These are phyloP conservation scores for Exophiala oligosperma DNA, from an alignment of 2,329 filamentous ascomycete species.

Conservation along the genomic window DNA sequence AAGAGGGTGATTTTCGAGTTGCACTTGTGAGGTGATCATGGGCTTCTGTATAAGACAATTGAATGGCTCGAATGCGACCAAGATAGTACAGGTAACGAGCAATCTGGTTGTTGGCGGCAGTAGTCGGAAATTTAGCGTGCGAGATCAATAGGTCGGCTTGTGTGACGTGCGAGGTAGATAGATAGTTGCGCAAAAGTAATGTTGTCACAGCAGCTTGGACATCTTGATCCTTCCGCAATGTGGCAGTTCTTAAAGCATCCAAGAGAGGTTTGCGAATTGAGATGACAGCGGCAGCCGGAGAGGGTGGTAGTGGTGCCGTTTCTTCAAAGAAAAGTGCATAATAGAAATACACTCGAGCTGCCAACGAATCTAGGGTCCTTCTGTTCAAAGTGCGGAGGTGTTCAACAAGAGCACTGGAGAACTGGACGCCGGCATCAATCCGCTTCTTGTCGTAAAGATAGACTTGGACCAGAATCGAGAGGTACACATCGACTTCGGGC, in stretches of 20 bases:
- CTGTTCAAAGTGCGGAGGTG: slow-evolving; percentile 88
- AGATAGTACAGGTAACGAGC: slow-evolving; percentile 97
- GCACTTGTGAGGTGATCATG: slow-evolving; percentile 92
- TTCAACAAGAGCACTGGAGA: slow-evolving; percentile 80
- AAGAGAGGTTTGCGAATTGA: slow-evolving; percentile 83
- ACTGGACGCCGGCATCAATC: slow-evolving; percentile 75
- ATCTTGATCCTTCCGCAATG: slow-evolving; percentile 92
- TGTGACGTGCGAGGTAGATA: slow-evolving; percentile 92
- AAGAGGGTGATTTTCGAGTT: slow-evolving; percentile 91
- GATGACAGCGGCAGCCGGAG: slow-evolving; percentile 82
- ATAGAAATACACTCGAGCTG: slow-evolving; percentile 97
- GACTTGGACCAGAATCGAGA: slow-evolving; percentile 83
- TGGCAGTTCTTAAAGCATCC: slow-evolving; percentile 87
- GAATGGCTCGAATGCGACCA: slow-evolving; percentile 91
- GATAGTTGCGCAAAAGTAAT: slow-evolving; percentile 90
- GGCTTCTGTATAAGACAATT: slow-evolving; percentile 94
- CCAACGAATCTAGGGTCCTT: slow-evolving; percentile 87
- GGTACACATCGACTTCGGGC: slow-evolving; percentile 85
- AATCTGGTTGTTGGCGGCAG: slow-evolving; percentile 96
- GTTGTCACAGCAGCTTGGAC: slow-evolving; percentile 97
- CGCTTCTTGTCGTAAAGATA: slow-evolving; percentile 84
- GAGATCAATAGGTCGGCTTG: slow-evolving; percentile 95
- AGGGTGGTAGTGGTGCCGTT: slow-evolving; percentile 81
- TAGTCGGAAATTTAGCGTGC: slow-evolving; percentile 91
- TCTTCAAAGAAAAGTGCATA: slow-evolving; percentile 95